These are phyloP conservation scores for Eleusine indica DNA, from an alignment of 176 grass and related monocot genomes.

Conservation along the genomic window DNA sequence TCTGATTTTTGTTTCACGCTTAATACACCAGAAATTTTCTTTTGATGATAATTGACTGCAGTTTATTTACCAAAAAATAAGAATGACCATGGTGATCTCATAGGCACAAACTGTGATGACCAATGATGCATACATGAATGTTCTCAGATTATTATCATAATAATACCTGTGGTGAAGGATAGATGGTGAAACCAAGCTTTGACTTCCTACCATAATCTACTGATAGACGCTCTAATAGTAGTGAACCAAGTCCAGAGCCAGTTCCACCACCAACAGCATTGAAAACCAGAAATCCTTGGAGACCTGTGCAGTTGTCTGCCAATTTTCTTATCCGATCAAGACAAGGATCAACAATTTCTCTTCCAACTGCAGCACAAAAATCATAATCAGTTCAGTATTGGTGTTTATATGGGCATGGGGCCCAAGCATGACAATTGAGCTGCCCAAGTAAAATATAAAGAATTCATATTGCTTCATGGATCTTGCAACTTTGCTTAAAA, in stretches of 20 bases:
- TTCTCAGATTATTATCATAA: neutral
- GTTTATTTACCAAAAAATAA: neutral
- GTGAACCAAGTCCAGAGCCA: constrained; percentile 77
- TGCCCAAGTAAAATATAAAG: neutral
- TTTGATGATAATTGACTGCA: neutral
- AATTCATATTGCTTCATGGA: constrained; percentile 7
- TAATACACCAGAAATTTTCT: neutral
- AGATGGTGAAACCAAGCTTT: constrained; percentile 88
- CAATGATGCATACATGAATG: neutral
- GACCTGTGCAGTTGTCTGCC: constrained; percentile 82
- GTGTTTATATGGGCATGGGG: neutral
- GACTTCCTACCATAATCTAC: constrained; percentile 86
- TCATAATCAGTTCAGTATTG: constrained; percentile 4
- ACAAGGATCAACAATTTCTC: constrained; percentile 72
- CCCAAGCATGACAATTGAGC: neutral
- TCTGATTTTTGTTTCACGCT: neutral
- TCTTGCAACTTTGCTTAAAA: neutral
- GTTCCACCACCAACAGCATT: constrained; percentile 83
- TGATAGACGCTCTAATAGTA: constrained; percentile 74
- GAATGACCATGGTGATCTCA: neutral
- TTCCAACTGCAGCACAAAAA: constrained; percentile 60
- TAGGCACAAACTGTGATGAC: neutral
- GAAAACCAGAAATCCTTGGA: constrained; percentile 83
- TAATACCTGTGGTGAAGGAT: constrained; percentile 75
- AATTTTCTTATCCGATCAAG: constrained; percentile 80